A percentile compares a stretch with the other conserved stretches of the same genome.
Evolutionary conservation across 2,329 filamentous ascomycete species (phyloP).

Genomic region (Colletotrichum costaricense): DNA sequence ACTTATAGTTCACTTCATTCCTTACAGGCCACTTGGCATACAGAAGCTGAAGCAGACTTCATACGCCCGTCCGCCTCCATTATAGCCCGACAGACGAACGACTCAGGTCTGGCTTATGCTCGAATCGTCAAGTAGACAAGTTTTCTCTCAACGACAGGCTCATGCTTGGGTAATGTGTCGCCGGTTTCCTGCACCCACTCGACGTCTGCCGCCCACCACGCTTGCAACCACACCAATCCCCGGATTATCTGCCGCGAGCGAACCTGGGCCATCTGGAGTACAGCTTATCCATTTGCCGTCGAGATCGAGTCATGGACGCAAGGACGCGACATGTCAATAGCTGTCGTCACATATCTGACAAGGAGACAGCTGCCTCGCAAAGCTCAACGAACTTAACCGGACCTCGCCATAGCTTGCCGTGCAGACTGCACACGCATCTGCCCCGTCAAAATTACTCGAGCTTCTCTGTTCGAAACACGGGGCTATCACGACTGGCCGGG

Average conservation of each 20-base stretch:
- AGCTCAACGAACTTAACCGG: neutral
- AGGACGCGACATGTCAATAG: neutral
- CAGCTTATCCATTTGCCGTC: neutral
- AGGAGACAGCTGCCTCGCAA: neutral
- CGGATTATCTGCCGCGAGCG: neutral
- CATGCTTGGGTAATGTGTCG: neutral
- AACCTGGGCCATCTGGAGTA: neutral
- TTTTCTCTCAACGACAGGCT: neutral
- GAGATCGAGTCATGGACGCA: constrained; percentile 12
- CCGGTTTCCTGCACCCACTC: neutral
- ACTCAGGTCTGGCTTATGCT: neutral
- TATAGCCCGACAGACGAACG: neutral
- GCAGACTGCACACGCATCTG: neutral
- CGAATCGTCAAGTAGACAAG: neutral
- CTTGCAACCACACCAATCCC: neutral
- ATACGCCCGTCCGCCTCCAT: neutral
- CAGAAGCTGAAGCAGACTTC: neutral
- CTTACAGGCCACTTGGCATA: neutral
- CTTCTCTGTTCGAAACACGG: constrained; percentile 28
- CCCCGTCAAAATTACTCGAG: constrained; percentile 14
- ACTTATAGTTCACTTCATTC: neutral
- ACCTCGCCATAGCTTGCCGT: neutral
- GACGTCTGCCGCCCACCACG: neutral
- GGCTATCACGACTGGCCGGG: constrained; percentile 12
- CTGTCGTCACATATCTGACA: constrained; percentile 2